These are phyloP conservation scores for Linnemannia exigua DNA, from an alignment of 192 early-diverging fungal genomes.

Conservation along the genomic window DNA sequence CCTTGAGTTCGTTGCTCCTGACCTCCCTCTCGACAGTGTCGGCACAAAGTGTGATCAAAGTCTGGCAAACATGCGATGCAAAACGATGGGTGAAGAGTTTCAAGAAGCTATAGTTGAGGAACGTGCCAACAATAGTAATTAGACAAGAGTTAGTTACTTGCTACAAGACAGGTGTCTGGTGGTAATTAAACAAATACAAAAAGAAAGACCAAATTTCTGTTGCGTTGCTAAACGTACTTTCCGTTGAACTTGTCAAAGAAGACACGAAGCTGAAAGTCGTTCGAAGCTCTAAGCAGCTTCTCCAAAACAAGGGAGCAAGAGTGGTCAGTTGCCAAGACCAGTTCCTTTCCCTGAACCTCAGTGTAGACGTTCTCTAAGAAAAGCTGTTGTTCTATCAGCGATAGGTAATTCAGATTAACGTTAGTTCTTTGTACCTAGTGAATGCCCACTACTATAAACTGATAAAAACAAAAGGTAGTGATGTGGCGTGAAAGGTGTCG, in stretches of 20 bases:
- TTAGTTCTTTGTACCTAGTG: neutral
- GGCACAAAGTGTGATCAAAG: constrained; percentile 78
- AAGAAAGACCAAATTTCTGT: neutral
- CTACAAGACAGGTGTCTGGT: neutral
- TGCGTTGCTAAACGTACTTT: constrained; percentile 54
- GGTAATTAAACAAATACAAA: neutral
- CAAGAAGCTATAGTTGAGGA: constrained; percentile 46
- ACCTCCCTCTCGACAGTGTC: constrained; percentile 84
- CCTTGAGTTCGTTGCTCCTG: constrained; percentile 56
- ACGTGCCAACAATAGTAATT: neutral
- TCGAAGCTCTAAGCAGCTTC: constrained; percentile 79
- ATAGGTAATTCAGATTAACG: neutral
- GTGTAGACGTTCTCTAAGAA: constrained; percentile 84
- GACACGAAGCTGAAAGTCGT: constrained; percentile 80
- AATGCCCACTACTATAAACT: neutral
- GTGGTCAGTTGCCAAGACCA: constrained; percentile 80
- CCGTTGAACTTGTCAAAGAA: constrained; percentile 74
- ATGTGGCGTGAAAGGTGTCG: neutral
- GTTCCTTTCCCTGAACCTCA: constrained; percentile 82
- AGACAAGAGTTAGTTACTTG: neutral
- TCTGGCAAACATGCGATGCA: constrained; percentile 91
- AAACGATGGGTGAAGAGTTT: constrained; percentile 87
- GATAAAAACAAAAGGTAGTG: neutral
- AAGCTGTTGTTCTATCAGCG: constrained; percentile 66
- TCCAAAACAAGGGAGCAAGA: constrained; percentile 85